Evolutionary conservation across 345 rosid genomes (phyloP).

Genomic region (Bruguiera gymnorhiza): DNA sequence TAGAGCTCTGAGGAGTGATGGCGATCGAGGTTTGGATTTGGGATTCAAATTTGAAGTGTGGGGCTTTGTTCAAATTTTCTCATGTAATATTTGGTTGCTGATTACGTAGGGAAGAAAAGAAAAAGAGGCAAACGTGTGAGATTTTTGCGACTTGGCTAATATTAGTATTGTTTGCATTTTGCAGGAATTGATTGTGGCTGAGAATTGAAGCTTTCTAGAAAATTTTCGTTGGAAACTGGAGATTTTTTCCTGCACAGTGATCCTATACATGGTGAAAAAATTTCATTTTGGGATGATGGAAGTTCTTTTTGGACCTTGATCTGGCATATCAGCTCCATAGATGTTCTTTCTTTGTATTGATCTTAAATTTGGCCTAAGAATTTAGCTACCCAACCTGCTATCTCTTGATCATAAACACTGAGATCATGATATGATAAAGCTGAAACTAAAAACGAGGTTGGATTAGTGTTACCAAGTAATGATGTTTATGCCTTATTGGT

Average conservation of each 20-base stretch:
- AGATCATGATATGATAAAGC: constrained; percentile 17
- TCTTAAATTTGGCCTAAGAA: neutral
- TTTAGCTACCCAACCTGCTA: neutral
- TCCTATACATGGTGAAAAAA: neutral
- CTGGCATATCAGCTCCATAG: constrained; percentile 1
- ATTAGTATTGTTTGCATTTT: constrained; percentile 15
- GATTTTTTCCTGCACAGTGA: constrained; percentile 10
- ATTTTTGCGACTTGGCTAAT: constrained; percentile 22
- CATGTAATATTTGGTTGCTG: too few relatives aligned
- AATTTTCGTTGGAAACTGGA: constrained; percentile 19
- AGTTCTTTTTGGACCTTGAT: neutral
- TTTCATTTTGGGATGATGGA: constrained; percentile 13
- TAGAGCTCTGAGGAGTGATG: too few relatives aligned
- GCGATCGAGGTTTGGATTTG: constrained; percentile 14
- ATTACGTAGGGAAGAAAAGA: neutral
- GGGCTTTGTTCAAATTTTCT: constrained; percentile 11
- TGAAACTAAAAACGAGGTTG: constrained; percentile 10
- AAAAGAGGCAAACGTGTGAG: constrained; percentile 10
- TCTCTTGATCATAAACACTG: constrained; percentile 8
- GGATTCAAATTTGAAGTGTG: constrained; percentile 11
- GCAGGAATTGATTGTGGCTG: constrained; percentile 21
- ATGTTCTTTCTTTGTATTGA: neutral
- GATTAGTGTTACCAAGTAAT: constrained; percentile 12
- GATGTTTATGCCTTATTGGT: constrained; percentile 28
- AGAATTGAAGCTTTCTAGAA: constrained; percentile 18